Percentiles rank a stretch among this genome's conserved stretches.
phyloP scores from a whole-genome alignment of 2,329 filamentous ascomycete genomes.

The Plectosphaerella plurivora region DNA sequence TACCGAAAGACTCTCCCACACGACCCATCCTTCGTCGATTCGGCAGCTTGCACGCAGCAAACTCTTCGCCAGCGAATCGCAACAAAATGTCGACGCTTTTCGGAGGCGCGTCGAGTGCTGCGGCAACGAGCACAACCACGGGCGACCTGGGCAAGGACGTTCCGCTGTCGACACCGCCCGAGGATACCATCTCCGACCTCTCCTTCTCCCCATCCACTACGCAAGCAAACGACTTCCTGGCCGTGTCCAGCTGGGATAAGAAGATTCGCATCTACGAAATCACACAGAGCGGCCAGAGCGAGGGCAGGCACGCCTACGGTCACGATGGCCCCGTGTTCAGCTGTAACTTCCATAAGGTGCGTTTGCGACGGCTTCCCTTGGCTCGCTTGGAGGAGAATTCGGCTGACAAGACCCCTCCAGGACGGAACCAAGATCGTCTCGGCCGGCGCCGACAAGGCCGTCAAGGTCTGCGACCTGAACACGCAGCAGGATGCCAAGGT shows the following conservation, averaged over 20 bases:
- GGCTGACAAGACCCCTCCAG: conserved; percentile 38
- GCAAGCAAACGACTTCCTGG: conserved; percentile 68
- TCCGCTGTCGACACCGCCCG: conserved; percentile 69
- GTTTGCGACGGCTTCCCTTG: conserved; percentile 18
- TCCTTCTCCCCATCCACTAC: conserved; percentile 66
- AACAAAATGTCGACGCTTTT: conserved; percentile 61
- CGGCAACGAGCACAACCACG: conserved; percentile 63
- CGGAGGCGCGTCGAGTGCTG: conserved; percentile 41
- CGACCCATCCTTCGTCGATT: too few relatives aligned
- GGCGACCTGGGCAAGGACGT: conserved; percentile 92
- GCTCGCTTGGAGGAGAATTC: neutral
- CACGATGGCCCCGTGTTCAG: conserved; percentile 81
- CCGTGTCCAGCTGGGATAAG: conserved; percentile 94
- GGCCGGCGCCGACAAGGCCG: conserved; percentile 84
- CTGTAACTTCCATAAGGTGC: conserved; percentile 83
- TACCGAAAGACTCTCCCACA: too few relatives aligned
- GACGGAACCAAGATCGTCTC: conserved; percentile 88
- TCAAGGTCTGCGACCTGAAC: conserved; percentile 80
- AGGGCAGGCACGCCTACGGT: conserved; percentile 81
- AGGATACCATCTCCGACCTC: conserved; percentile 86
- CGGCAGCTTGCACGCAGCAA: too few relatives aligned
- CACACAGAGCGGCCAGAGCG: conserved; percentile 67
- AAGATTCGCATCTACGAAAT: conserved; percentile 97
- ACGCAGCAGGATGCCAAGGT: conserved; percentile 66
- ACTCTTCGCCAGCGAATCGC: too few relatives aligned